Evolutionary conservation across 306 rosid genomes (phyloP).

Genomic region (Ammopiptanthus mongolicus): DNA sequence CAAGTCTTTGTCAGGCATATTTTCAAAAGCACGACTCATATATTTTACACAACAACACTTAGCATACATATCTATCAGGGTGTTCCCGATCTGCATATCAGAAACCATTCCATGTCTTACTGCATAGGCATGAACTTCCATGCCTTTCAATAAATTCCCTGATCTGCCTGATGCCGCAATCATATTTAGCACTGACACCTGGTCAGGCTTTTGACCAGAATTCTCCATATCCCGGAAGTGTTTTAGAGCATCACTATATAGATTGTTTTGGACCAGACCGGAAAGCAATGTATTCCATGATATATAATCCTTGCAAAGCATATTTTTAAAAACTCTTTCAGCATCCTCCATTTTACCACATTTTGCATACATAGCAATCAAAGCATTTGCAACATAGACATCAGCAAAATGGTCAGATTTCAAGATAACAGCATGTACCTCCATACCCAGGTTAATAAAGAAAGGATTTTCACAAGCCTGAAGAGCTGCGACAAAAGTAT

Average conservation of each 20-base stretch:
- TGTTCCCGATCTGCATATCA: conserved; percentile 56
- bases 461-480: conserved; percentile 57
- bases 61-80: conserved; percentile 66
- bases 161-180: conserved; percentile 54
- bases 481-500: conserved; percentile 63
- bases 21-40: conserved; percentile 49
- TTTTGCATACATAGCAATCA: conserved; percentile 64
- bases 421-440: conserved; percentile 52
- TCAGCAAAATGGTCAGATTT: conserved; percentile 41
- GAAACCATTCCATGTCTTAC: conserved; percentile 50
- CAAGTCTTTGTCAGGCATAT: conserved; percentile 42
- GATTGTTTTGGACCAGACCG: conserved; percentile 58
- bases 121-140: conserved; percentile 65
- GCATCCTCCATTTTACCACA: conserved; percentile 49
- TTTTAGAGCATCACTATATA: conserved; percentile 38
- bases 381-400: conserved; percentile 57
- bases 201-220: conserved; percentile 45
- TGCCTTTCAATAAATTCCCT: conserved; percentile 49
- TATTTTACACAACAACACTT: conserved; percentile 47
- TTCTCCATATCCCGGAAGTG: conserved; percentile 45
- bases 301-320: conserved; percentile 48
- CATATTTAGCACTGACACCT: conserved; percentile 52
- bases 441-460: conserved; percentile 46
- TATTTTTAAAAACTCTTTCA: conserved; percentile 32
- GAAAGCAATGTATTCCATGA: conserved; percentile 73